A percentile compares a stretch with the other conserved stretches of the same genome.
Evolutionary conservation across 2,329 filamentous ascomycete genomes (phyloP).

Genomic region (Clonostachys sp.): DNA sequence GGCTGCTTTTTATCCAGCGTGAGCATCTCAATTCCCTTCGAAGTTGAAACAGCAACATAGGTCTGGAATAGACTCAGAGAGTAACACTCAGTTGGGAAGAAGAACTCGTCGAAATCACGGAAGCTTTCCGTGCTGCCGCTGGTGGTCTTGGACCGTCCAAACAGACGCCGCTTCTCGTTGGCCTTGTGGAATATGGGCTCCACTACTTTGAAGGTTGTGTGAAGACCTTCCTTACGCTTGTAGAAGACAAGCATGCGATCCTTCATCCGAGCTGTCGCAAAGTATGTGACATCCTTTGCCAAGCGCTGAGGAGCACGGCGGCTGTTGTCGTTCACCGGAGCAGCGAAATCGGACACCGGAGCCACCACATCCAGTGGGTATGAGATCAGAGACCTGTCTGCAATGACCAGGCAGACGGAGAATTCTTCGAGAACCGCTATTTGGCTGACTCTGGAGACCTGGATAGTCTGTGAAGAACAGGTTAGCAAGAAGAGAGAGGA

Average conservation of each 20-base stretch:
- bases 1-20: slow-evolving; percentile 96
- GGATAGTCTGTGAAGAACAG: slow-evolving; percentile 58
- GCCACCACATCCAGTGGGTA: slow-evolving; percentile 87
- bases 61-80: slow-evolving; percentile 95
- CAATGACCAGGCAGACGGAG: slow-evolving; percentile 83
- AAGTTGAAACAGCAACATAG: slow-evolving; percentile 85
- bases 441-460: slow-evolving; percentile 76
- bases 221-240: slow-evolving; percentile 89
- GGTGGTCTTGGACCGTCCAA: slow-evolving; percentile 51
- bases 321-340: slow-evolving; percentile 64
- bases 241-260: slow-evolving; percentile 93
- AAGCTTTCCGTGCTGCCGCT: slow-evolving; percentile 86
- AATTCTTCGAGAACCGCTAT: slow-evolving; percentile 95
- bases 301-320: slow-evolving; percentile 89
- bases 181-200: slow-evolving; percentile 95
- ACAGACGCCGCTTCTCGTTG: slow-evolving; percentile 73
- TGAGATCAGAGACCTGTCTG: slow-evolving; percentile 86
- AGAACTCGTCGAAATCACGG: slow-evolving; percentile 98
- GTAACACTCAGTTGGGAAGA: slow-evolving; percentile 92
- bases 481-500: neutral
- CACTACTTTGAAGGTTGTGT: slow-evolving; percentile 93
- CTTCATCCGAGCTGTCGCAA: slow-evolving; percentile 95
- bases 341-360: slow-evolving; percentile 56
- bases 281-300: slow-evolving; percentile 92
- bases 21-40: slow-evolving; percentile 91